Evolutionary conservation across 495 filamentous ascomycete genomes (phyloP).

Genomic region (Aspergillus hancockii): DNA sequence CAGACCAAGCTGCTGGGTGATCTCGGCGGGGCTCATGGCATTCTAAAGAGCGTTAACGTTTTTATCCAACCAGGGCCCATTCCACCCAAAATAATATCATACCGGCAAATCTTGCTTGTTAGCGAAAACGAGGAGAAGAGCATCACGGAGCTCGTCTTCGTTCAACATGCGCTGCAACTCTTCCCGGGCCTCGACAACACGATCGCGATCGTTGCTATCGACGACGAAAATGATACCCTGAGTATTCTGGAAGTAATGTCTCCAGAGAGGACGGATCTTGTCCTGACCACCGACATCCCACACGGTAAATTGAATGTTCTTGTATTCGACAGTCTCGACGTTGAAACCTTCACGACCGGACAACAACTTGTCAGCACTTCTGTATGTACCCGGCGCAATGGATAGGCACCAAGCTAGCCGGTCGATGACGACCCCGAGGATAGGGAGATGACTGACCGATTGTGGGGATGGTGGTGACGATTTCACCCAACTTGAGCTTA

Average conservation of each 20-base stretch:
- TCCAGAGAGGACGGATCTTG: slow-evolving; percentile 99
- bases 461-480: slow-evolving; percentile 98
- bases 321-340: slow-evolving; percentile 99
- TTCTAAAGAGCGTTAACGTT: slow-evolving; percentile 60
- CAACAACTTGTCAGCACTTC: slow-evolving; percentile 5
- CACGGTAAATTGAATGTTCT: slow-evolving; percentile 99
- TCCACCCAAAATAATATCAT: slow-evolving; percentile 35
- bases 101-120: slow-evolving; percentile 99
- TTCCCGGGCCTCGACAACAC: slow-evolving; percentile 97
- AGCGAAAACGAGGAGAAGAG: slow-evolving; percentile 95
- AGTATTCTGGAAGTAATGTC: slow-evolving; percentile 99
- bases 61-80: slow-evolving; percentile 7
- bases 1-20: slow-evolving; percentile 99
- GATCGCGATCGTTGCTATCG: slow-evolving; percentile 99
- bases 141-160: slow-evolving; percentile 98
- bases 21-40: slow-evolving; percentile 99
- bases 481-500: slow-evolving; percentile 99
- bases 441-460: slow-evolving; percentile 74
- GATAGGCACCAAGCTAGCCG: not conserved
- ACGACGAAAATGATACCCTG: slow-evolving; percentile 99
- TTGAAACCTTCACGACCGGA: slow-evolving; percentile 76
- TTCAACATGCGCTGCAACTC: slow-evolving; percentile 99
- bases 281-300: slow-evolving; percentile 99
- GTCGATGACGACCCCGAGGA: slow-evolving; percentile 11
- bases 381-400: slow-evolving; percentile 8